These are phyloP conservation scores for Helianthus annuus DNA, from an alignment of 129 eudicot species.

Conservation along the genomic window HanXRQr2.0-SUNRISE NC_035433.2:129998713-129999212, in stretches of 20 bases:
- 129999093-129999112: too few relatives aligned
- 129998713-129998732: too few relatives aligned
- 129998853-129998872: neutral
- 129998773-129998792: neutral
- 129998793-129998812: neutral
- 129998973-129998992: conserved; percentile 15
- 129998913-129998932: conserved; percentile 12
- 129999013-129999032: conserved; percentile 1
- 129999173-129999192: too few relatives aligned
- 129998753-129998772: neutral
- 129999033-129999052: neutral
- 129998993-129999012: neutral
- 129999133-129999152: too few relatives aligned
- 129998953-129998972: conserved; percentile 18
- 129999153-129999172: too few relatives aligned
- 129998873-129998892: neutral
- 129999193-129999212: too few relatives aligned
- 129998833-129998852: neutral
- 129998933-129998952: conserved; percentile 3
- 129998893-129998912: conserved; percentile 4
- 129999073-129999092: neutral
- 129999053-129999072: neutral
- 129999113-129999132: too few relatives aligned
- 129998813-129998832: neutral
- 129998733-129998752: neutral